These are phyloP conservation scores for Catenaria anguillulae DNA, from an alignment of 371 early-diverging fungal genomes.

Conservation along the genomic window DNA sequence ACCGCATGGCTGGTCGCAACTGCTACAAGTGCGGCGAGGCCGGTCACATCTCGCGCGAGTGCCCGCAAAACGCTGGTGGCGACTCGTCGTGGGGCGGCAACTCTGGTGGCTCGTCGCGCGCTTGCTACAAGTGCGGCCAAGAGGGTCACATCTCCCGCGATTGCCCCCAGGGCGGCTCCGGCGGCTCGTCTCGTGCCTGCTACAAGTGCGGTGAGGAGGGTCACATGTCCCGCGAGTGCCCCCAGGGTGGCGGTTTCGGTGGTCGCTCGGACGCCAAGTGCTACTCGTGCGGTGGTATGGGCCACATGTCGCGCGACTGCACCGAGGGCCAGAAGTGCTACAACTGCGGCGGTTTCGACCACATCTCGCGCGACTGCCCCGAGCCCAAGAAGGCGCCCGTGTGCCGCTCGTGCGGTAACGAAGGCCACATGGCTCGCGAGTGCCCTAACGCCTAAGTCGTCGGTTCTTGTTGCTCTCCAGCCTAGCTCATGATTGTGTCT, in stretches of 20 bases:
- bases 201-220: slow-evolving; percentile 4
- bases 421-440: slow-evolving; percentile 2
- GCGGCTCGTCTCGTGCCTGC: not conserved
- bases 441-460: not conserved
- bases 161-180: not conserved
- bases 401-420: slow-evolving; percentile 4
- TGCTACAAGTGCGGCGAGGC: slow-evolving; percentile 1
- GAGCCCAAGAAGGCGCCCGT: not conserved
- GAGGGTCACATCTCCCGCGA: not conserved
- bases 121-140: slow-evolving; percentile 8
- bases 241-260: not conserved
- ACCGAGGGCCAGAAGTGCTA: not conserved
- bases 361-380: slow-evolving; percentile 5
- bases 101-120: not conserved
- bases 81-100: no score
- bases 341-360: slow-evolving; percentile 2
- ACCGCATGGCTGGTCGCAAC: not conserved
- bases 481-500: no score
- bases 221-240: slow-evolving; percentile 6
- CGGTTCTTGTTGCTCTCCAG: no score
- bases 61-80: no score
- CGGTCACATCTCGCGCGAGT: no score
- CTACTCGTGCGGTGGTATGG: not conserved
- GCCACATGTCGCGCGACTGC: not conserved
- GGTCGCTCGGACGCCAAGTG: not conserved